Percentiles rank a stretch among this genome's conserved stretches.
These are phyloP conservation scores for Melampsora americana DNA, from an alignment of 1,284 basidiomycete genomes.

Conservation along the genomic window DNA sequence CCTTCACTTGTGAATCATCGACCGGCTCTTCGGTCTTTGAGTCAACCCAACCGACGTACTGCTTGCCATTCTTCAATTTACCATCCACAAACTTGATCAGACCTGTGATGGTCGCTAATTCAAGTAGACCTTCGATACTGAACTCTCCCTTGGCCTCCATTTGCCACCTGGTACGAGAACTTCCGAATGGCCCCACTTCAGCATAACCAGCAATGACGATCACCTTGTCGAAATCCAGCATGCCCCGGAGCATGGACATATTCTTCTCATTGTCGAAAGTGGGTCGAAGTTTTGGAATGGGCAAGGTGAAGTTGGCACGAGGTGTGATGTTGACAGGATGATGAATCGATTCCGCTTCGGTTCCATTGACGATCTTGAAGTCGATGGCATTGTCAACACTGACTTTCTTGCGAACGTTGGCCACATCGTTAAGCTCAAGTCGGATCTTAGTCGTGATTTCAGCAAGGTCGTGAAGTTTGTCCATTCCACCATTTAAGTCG, in stretches of 20 bases:
- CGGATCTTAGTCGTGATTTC: constrained; percentile 87
- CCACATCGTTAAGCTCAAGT: constrained; percentile 68
- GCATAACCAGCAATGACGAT: constrained; percentile 93
- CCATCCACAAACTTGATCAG: constrained; percentile 98
- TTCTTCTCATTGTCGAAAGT: constrained; percentile 66
- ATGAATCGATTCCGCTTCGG: constrained; percentile 84
- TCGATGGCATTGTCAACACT: constrained; percentile 90
- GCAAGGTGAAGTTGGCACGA: constrained; percentile 93
- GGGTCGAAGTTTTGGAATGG: constrained; percentile 71
- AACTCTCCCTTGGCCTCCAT: constrained; percentile 92
- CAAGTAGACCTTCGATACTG: constrained; percentile 94
- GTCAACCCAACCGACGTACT: constrained; percentile 98
- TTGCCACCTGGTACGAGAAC: constrained; percentile 97
- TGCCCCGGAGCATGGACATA: constrained; percentile 71
- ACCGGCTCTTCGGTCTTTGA: constrained; percentile 85
- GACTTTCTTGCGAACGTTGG: constrained; percentile 86
- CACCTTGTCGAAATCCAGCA: constrained; percentile 92
- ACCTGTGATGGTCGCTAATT: constrained; percentile 99
- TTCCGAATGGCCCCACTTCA: constrained; percentile 97
- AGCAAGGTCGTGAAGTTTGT: constrained; percentile 90
- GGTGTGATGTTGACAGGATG: constrained; percentile 90
- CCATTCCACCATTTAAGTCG: constrained; percentile 94
- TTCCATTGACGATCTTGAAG: constrained; percentile 84
- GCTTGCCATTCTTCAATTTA: constrained; percentile 80
- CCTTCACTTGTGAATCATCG: constrained; percentile 93